A percentile compares a stretch with the other conserved stretches of the same genome.
phyloP scores from a whole-genome alignment of 805 yeast species.

The Schizosaccharomyces cryophilus region DNA sequence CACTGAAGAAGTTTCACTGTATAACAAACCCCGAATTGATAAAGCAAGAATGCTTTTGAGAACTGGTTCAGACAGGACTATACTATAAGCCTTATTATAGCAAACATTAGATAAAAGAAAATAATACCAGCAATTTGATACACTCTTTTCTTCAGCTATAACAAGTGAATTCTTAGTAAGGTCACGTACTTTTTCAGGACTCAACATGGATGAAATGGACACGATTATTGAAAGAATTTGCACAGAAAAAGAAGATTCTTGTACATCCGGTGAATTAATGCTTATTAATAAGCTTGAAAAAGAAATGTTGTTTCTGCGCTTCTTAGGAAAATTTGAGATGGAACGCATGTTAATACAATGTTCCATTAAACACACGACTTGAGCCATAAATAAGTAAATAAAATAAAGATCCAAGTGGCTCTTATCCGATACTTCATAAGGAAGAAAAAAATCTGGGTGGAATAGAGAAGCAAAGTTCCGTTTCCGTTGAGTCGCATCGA shows the following conservation, averaged over 20 bases:
- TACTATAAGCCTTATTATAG: background rate
- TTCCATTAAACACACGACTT: background rate
- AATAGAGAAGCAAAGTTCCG: background rate
- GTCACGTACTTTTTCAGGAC: background rate
- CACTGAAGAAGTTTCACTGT: background rate
- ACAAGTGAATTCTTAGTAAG: background rate
- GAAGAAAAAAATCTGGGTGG: background rate
- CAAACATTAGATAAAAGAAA: background rate
- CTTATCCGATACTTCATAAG: constrained; percentile 4
- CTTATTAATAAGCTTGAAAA: too few relatives aligned
- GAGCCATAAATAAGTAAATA: constrained; percentile 1
- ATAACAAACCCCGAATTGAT: background rate
- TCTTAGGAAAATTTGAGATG: too few relatives aligned
- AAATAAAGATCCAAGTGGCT: constrained; percentile 5
- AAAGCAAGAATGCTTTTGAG: background rate
- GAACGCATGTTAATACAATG: too few relatives aligned
- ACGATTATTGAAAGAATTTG: background rate
- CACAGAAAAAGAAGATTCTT: background rate
- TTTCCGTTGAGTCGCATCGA: too few relatives aligned
- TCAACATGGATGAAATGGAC: background rate
- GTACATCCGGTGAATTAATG: background rate
- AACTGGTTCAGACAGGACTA: background rate
- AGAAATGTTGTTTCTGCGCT: too few relatives aligned
- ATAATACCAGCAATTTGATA: background rate
- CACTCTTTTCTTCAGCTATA: background rate